Evolutionary conservation across 2,329 filamentous ascomycete species (phyloP), one percentile per base, ranked within the genome.

Genomic region (Aspergillus uvarum): DNA sequence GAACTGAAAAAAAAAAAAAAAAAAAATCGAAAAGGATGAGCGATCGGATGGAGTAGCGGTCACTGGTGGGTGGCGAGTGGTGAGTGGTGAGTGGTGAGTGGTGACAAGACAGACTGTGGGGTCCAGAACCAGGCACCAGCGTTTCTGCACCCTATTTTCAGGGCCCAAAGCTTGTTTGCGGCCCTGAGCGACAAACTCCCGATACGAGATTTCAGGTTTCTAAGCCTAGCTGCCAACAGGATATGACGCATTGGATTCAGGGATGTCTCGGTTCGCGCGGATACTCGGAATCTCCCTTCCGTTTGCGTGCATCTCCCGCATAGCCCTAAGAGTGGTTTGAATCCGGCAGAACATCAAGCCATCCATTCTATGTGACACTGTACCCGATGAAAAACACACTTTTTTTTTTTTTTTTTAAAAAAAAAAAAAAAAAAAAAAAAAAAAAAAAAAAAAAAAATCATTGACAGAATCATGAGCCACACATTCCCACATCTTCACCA

Each of bases 401-500:
- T n/a, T n/a, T n/a, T n/a, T n/a, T n/a, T n/a, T n/a, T n/a, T n/a
- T n/a, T n/a, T n/a, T n/a, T n/a, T n/a, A n/a, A n/a, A n/a, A n/a
- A n/a, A n/a, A n/a, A n/a, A n/a, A n/a, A n/a, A n/a, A n/a, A n/a
- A n/a, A n/a, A n/a, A n/a, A 14, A 14, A 35, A 11, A 35, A 14
- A 1, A 35, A 35, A 4, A 32, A 7, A 10, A 35, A 2, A 14
- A 42, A 14, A 24, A 19, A 44, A 10, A 42, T 14, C 47, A 54
- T 54, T 6, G 5, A 14, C 51, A 35, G 10, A 44, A 19, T 19
- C 5, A 21, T 26, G 32, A 22, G 26, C 6, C 21, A 4, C 12
- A 21, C 5, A 16, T 2, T 4, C 38, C 32, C 16, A 3, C 6
- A 3, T 8, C 7, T 14, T 59, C 54, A 67, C 65, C 65, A 67